Evolutionary conservation across 2,329 filamentous ascomycete genomes (phyloP).

Genomic region (Dactylellina leptospora): DNA sequence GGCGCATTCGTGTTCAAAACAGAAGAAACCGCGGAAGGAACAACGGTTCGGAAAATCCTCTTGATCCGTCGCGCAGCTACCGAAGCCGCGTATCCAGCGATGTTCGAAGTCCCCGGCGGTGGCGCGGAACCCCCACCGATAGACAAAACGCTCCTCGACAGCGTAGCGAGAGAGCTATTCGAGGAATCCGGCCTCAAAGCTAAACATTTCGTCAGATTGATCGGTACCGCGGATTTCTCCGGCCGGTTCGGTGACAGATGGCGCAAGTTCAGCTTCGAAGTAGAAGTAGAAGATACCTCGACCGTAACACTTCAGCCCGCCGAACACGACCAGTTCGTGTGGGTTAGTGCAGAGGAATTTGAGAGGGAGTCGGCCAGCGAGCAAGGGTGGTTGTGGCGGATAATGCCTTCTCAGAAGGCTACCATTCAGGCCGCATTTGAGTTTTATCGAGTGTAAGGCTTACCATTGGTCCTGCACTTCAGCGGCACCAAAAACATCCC

Average conservation of each 20-base stretch:
- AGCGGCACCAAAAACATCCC: too few relatives aligned
- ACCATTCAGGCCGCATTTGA: slow-evolving; percentile 32
- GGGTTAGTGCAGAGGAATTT: slow-evolving; percentile 50
- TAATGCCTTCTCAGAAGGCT: slow-evolving; percentile 23
- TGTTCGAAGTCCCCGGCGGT: slow-evolving; percentile 67
- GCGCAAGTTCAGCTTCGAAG: slow-evolving; percentile 56
- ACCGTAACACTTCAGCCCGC: slow-evolving; percentile 46
- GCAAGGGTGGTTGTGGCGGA: slow-evolving; percentile 29
- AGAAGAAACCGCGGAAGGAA: slow-evolving; percentile 10
- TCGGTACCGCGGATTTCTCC: slow-evolving; percentile 57
- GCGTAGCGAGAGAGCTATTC: slow-evolving; percentile 64
- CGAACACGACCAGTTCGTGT: slow-evolving; percentile 54
- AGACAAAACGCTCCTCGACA: slow-evolving; percentile 64
- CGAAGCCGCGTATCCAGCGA: slow-evolving; percentile 60
- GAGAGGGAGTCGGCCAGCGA: slow-evolving; percentile 24
- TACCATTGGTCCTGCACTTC: not conserved
- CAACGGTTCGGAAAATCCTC: slow-evolving; percentile 58
- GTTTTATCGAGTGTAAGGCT: too few relatives aligned
- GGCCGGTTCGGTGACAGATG: slow-evolving; percentile 46
- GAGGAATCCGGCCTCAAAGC: slow-evolving; percentile 66
- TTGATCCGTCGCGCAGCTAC: slow-evolving; percentile 62
- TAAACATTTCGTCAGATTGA: slow-evolving; percentile 61
- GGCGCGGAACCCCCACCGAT: slow-evolving; percentile 61
- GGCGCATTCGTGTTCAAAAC: slow-evolving; percentile 35
- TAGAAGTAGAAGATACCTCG: slow-evolving; percentile 53